phyloP scores from a whole-genome alignment of 148 eudicot genomes.

The Simmondsia chinensis region DNA sequence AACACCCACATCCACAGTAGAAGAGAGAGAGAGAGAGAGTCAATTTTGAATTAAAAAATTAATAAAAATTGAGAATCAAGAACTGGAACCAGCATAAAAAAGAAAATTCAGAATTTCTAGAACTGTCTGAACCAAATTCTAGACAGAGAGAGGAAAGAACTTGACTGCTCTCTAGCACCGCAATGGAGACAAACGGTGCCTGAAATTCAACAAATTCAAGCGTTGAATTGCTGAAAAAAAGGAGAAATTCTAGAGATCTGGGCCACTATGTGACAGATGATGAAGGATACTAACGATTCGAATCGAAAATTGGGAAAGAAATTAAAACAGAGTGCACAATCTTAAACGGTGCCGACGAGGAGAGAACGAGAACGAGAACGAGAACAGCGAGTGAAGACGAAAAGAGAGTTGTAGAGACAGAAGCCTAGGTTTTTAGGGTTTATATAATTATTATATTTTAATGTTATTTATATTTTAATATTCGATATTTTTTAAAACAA shows the following conservation, averaged over 20 bases:
- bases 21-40: not conserved
- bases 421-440: constrained; percentile 1
- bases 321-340: not conserved
- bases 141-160: not conserved
- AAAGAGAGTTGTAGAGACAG: not conserved
- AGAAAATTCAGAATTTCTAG: constrained; percentile 5
- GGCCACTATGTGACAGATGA: not conserved
- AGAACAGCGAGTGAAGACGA: not conserved
- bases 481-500: not conserved
- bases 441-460: not conserved
- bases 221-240: not conserved
- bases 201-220: constrained; percentile 4
- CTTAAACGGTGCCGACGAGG: no score
- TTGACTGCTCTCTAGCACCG: not conserved
- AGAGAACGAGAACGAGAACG: not conserved
- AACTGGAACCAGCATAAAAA: not conserved
- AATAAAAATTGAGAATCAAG: not conserved
- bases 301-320: constrained; percentile 1
- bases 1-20: not conserved
- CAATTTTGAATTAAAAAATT: not conserved
- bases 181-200: not conserved
- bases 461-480: not conserved
- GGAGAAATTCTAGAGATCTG: not conserved
- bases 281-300: not conserved
- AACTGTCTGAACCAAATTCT: constrained; percentile 7